Percentiles rank a stretch among this genome's conserved stretches.
phyloP scores from a whole-genome alignment of 805 yeast genomes.

The Zygotorulaspora danielsina region DNA sequence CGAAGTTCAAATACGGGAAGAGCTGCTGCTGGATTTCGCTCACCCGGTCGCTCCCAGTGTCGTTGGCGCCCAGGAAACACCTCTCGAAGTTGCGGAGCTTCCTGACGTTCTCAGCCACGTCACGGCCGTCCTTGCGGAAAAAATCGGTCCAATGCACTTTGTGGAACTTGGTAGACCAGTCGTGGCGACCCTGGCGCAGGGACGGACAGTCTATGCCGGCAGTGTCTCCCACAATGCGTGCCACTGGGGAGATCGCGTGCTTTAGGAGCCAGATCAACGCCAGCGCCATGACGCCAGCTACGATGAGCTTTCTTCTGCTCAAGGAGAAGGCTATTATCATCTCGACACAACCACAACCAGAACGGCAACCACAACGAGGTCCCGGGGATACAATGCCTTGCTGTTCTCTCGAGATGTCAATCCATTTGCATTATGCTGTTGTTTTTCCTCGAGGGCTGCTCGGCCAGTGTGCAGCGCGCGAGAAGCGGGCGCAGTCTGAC shows the following conservation, averaged over 20 bases:
- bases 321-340: background rate
- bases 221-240: background rate
- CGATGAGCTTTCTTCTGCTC: background rate
- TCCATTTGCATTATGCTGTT: no score
- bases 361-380: no score
- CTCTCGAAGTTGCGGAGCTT: constrained; percentile 2
- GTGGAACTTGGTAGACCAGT: no score
- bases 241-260: background rate
- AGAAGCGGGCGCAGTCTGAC: no score
- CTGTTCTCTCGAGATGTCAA: no score
- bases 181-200: no score
- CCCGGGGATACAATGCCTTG: no score
- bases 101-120: constrained; percentile 6
- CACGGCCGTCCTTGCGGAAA: constrained; percentile 8
- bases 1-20: constrained; percentile 12
- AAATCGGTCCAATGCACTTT: no score
- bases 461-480: no score
- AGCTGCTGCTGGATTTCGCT: constrained; percentile 4
- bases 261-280: background rate
- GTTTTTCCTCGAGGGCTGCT: no score
- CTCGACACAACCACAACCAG: no score
- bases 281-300: background rate
- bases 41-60: background rate
- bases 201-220: no score
- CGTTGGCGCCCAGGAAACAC: constrained; percentile 1